Percentiles rank a stretch among this genome's conserved stretches.
These are phyloP conservation scores for Lepidium didymum DNA, from an alignment of 345 rosid species.

Conservation along the genomic window DNA sequence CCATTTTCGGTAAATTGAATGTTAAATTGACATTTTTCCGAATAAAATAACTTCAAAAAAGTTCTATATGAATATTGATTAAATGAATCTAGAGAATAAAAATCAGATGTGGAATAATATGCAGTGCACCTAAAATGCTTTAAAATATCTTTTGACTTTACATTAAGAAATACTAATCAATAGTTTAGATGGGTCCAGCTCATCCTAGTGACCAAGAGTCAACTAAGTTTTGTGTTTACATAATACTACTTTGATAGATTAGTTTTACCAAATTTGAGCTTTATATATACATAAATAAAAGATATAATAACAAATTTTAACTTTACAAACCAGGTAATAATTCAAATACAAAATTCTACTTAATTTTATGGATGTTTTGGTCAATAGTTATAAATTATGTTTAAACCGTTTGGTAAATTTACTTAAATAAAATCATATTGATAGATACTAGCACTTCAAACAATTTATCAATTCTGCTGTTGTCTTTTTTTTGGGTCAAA, in stretches of 20 bases:
- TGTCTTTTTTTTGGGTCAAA: no score
- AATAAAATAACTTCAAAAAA: not conserved
- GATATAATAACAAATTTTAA: not conserved
- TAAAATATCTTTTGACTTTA: not conserved
- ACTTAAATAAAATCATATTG: no score
- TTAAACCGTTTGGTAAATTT: no score
- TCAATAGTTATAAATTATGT: no score
- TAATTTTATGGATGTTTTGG: not conserved
- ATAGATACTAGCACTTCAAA: no score
- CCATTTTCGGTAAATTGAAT: no score
- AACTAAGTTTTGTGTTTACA: not conserved
- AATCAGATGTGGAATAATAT: not conserved
- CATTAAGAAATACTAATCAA: not conserved
- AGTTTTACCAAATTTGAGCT: not conserved
- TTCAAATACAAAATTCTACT: not conserved
- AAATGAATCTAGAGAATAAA: not conserved
- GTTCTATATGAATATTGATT: not conserved
- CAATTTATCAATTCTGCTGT: no score
- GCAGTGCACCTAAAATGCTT: not conserved
- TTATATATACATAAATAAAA: not conserved
- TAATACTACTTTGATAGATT: not conserved
- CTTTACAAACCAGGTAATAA: not conserved
- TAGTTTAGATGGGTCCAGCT: not conserved
- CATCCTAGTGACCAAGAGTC: slow-evolving; percentile 1
- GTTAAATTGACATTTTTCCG: no score